Evolutionary conservation across 768 basidiomycete genomes (phyloP), one percentile per base, ranked within the genome.

Genomic region (Pleurotus sapidus): DNA sequence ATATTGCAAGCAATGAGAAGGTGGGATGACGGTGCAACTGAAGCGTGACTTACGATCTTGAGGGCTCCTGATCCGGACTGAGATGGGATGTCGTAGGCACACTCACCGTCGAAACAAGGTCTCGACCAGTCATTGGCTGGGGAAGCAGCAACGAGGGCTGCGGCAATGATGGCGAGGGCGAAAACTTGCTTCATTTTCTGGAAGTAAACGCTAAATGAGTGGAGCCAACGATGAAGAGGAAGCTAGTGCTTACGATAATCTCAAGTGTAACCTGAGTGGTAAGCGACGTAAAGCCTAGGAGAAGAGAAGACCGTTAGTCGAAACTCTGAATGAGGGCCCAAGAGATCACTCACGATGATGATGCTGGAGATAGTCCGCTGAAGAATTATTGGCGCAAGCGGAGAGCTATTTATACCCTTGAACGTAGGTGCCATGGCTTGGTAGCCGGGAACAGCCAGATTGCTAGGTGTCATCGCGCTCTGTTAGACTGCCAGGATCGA

Each of bases 281-380:
- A 54, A 40, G 51, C 51, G 51, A 54, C 51, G 37, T 34, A 42
- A 39, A 54, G 51, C 38, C 51, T 54, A 54, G 39, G 15, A 24
- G 25, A 50, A n/a, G 27, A 50, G 27, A 30, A 37, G 30, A 3
- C 30, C 11, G 30, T 34, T 11, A 34, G 30, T 11, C 30, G 30
- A 34, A 34, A 34, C 30, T 34, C 30, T 34, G 30, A 34, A 34
- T 9, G 30, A 34, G 30, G 9, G 9, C 4, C 30, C 30, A 11
- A 11, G 30, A 34, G 30, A 42, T 27, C 14, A 54, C 51, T 30
- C 24, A 54, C 51, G 42, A 45, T 34, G 51, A 53, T 53, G 39
- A 54, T 54, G 51, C 51, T 54, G 51, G 51, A 54, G 24, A 48
- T 40, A 14, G 51, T 54, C 51, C 51, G 51, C 51, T 54, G 51